phyloP scores from a whole-genome alignment of 371 early-diverging fungal species.

The Umbelopsis sp. region DNA sequence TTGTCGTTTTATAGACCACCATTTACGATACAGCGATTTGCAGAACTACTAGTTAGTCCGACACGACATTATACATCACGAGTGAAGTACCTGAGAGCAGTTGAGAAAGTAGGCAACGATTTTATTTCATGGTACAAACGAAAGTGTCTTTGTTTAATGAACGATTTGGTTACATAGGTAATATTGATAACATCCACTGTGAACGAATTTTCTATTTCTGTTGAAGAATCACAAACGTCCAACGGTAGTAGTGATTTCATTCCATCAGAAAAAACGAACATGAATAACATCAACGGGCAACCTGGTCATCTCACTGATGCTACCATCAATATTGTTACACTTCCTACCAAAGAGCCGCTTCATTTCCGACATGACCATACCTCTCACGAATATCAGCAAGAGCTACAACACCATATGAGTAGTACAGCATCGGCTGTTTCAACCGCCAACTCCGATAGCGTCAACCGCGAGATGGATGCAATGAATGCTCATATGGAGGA shows the following conservation, averaged over 20 bases:
- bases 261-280: neutral
- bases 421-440: slow-evolving; percentile 6
- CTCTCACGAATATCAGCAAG: slow-evolving; percentile 12
- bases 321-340: slow-evolving; percentile 2
- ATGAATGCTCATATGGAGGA: neutral
- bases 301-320: slow-evolving; percentile 11
- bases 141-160: neutral
- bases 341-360: slow-evolving; percentile 5
- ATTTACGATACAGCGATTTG: slow-evolving; percentile 63
- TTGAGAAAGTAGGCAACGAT: slow-evolving; percentile 52
- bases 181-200: slow-evolving; percentile 43
- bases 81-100: slow-evolving; percentile 60
- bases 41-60: slow-evolving; percentile 55
- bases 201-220: slow-evolving; percentile 32
- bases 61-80: slow-evolving; percentile 53
- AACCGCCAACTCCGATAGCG: neutral
- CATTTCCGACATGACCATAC: slow-evolving; percentile 12
- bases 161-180: slow-evolving; percentile 22
- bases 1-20: slow-evolving; percentile 36
- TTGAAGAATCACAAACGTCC: slow-evolving; percentile 16
- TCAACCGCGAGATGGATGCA: neutral
- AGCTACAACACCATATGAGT: slow-evolving; percentile 15
- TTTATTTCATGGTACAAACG: neutral
- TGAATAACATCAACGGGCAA: neutral
- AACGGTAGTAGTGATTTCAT: neutral